Evolutionary conservation across 139 green algal genomes (phyloP).

Genomic region (Diplosphaera chodatii): DNA sequence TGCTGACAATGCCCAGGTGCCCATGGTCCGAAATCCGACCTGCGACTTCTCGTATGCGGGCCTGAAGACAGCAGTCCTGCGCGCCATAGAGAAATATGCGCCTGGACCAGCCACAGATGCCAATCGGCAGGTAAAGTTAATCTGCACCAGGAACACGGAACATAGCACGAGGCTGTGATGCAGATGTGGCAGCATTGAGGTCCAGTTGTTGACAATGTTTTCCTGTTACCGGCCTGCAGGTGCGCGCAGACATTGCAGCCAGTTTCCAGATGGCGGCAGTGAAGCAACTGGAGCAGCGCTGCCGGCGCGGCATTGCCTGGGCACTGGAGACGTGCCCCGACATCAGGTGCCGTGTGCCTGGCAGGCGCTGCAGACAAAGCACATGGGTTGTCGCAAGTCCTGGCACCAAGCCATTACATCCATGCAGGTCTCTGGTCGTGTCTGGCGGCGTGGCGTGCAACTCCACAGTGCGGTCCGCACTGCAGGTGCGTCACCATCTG

Average conservation of each 20-base stretch:
- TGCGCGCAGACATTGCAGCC: constrained; percentile 84
- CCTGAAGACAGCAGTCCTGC: constrained; percentile 83
- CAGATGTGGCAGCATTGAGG: too few relatives aligned
- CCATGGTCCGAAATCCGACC: constrained; percentile 58
- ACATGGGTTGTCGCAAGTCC: too few relatives aligned
- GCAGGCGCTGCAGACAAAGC: too few relatives aligned
- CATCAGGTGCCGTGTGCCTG: too few relatives aligned
- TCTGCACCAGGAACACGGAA: not conserved
- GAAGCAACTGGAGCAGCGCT: constrained; percentile 74
- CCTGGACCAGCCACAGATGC: constrained; percentile 4
- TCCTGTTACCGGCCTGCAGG: constrained; percentile 26
- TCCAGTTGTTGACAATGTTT: too few relatives aligned
- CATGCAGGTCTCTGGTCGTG: constrained; percentile 68
- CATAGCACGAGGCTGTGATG: too few relatives aligned
- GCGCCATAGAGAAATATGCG: constrained; percentile 50
- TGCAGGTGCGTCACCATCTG: constrained; percentile 24
- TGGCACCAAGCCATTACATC: too few relatives aligned
- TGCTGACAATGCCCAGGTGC: too few relatives aligned
- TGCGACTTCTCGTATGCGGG: constrained; percentile 96
- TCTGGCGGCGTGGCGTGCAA: constrained; percentile 93
- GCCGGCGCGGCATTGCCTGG: constrained; percentile 20
- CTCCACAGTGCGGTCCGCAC: constrained; percentile 46
- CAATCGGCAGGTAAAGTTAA: constrained; percentile 14
- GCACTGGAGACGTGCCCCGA: not conserved
- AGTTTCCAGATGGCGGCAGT: constrained; percentile 88